A percentile compares a stretch with the other conserved stretches of the same genome.
Evolutionary conservation across 1,284 basidiomycete genomes (phyloP).

Genomic region (Moesziomyces sp.): DNA sequence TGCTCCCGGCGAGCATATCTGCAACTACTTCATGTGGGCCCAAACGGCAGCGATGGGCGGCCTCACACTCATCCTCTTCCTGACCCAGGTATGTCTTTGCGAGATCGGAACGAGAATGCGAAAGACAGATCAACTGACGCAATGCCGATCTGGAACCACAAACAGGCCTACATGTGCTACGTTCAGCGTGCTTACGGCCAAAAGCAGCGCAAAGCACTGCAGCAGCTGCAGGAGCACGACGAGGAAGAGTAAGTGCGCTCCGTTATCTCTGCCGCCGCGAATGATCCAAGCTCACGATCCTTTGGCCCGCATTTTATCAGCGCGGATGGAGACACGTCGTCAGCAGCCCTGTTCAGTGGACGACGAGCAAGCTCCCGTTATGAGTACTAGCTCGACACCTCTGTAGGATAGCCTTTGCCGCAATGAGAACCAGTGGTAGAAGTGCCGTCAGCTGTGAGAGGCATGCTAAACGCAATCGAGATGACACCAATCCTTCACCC

Average conservation of each 20-base stretch:
- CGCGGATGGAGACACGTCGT: conserved; percentile 30
- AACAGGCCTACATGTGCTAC: conserved; percentile 50
- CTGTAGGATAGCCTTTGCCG: not conserved
- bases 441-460: too few species aligned
- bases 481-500: too few species aligned
- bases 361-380: conserved; percentile 5
- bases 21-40: conserved; percentile 45
- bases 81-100: conserved; percentile 36
- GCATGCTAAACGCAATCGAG: not conserved
- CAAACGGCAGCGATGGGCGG: conserved; percentile 47
- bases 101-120: not conserved
- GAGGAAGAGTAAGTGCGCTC: conserved; percentile 19
- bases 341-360: conserved; percentile 15
- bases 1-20: conserved; percentile 41
- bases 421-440: not conserved
- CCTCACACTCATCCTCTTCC: conserved; percentile 27
- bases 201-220: conserved; percentile 37
- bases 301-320: not conserved
- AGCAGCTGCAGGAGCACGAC: conserved; percentile 12
- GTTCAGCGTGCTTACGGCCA: conserved; percentile 48
- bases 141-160: too few species aligned
- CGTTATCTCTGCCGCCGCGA: not conserved
- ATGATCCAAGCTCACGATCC: not conserved
- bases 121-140: not conserved
- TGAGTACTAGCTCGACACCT: not conserved